Evolutionary conservation across 768 basidiomycete genomes (phyloP).

Genomic region (Baorangia bicolor): DNA sequence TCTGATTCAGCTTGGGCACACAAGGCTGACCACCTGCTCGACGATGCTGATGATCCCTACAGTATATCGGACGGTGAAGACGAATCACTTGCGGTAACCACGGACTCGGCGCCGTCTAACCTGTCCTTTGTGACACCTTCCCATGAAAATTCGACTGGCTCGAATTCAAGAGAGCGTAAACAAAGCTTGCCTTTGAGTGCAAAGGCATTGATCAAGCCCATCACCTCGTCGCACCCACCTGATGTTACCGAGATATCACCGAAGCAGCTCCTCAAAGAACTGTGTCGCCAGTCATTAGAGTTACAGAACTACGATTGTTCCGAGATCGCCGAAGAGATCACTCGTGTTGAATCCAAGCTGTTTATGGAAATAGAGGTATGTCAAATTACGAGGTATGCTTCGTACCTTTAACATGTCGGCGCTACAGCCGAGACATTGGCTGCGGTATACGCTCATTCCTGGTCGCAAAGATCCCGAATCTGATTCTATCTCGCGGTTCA

Average conservation of each 20-base stretch:
- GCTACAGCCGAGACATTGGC: conserved; percentile 80
- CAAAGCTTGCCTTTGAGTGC: conserved; percentile 60
- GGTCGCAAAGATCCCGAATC: conserved; percentile 61
- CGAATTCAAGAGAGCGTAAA: conserved; percentile 58
- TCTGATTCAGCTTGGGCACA: conserved; percentile 74
- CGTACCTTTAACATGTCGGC: background rate
- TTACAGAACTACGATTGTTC: conserved; percentile 55
- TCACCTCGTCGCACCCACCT: conserved; percentile 26
- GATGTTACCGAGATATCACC: conserved; percentile 42
- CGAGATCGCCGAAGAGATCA: conserved; percentile 85
- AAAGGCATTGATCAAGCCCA: conserved; percentile 42
- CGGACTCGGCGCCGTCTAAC: conserved; percentile 33
- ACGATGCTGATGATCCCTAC: conserved; percentile 64
- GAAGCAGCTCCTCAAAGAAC: conserved; percentile 62
- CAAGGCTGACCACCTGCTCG: conserved; percentile 54
- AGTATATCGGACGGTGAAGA: conserved; percentile 55
- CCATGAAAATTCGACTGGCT: conserved; percentile 24
- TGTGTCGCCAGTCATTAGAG: conserved; percentile 57
- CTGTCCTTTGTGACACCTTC: conserved; percentile 21
- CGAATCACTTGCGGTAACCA: conserved; percentile 33
- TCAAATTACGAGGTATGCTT: background rate
- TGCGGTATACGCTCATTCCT: conserved; percentile 71
- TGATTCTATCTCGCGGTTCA: conserved; percentile 74
- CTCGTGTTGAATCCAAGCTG: conserved; percentile 62
- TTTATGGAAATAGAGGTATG: conserved; percentile 79